A percentile compares a stretch with the other conserved stretches of the same genome.
Conservation (phyloP, 192 early-diverging fungal species). For the Coemansia sp. region DNA sequence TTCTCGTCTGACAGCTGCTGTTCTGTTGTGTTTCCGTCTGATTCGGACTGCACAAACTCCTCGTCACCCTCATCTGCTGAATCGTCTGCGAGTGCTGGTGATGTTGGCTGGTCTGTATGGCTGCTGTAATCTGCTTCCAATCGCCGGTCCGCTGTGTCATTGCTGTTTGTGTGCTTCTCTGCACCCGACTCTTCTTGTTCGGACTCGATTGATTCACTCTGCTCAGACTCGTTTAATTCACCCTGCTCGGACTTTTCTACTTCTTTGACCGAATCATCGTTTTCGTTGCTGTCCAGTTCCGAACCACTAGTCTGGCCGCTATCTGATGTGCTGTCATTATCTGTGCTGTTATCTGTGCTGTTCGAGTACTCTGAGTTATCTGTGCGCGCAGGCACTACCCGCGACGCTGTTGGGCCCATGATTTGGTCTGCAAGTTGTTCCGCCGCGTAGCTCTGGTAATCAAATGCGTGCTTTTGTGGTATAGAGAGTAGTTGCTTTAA, state of each 20-base stretch:
- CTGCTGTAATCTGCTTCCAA: not conserved
- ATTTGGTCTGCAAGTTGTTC: not conserved
- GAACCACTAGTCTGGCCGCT: not conserved
- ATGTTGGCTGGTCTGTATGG: not conserved
- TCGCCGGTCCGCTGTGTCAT: not conserved
- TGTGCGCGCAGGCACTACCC: not conserved
- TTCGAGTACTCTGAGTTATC: not conserved
- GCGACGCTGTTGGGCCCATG: conserved; percentile 12
- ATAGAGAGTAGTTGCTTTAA: not conserved
- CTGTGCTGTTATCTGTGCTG: not conserved
- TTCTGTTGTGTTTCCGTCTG: not conserved
- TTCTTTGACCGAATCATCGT: not conserved
- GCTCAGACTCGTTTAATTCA: not conserved
- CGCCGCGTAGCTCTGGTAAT: no score
- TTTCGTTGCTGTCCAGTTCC: not conserved
- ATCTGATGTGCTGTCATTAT: not conserved
- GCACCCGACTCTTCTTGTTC: not conserved
- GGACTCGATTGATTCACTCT: not conserved
- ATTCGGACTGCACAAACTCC: conserved; percentile 21
- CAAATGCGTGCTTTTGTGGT: not conserved
- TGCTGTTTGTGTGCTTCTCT: not conserved
- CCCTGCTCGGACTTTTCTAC: not conserved
- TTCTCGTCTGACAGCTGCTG: not conserved
- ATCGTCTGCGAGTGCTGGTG: not conserved
- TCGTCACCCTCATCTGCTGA: conserved; percentile 20